phyloP scores from a whole-genome alignment of 768 basidiomycete species.

The Leucocoprinus leucothites region DNA sequence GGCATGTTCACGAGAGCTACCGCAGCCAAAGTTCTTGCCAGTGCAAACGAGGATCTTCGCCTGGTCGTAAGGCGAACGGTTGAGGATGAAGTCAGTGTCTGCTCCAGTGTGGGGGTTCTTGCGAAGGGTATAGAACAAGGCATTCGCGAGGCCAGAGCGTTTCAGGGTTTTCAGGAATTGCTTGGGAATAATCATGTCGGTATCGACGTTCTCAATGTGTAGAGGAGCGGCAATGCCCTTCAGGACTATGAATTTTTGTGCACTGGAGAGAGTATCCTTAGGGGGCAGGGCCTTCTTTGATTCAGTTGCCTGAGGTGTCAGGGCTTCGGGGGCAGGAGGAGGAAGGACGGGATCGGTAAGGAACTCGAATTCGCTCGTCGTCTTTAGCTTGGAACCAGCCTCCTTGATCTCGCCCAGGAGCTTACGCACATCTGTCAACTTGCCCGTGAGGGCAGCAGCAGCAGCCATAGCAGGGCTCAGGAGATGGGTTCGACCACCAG shows the following conservation, averaged over 20 bases:
- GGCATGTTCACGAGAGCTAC: slow-evolving; percentile 88
- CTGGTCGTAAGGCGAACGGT: slow-evolving; percentile 72
- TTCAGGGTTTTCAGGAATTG: slow-evolving; percentile 93
- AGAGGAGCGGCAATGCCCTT: slow-evolving; percentile 79
- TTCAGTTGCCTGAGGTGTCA: slow-evolving; percentile 28
- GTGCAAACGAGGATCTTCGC: slow-evolving; percentile 81
- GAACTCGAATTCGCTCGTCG: slow-evolving; percentile 70
- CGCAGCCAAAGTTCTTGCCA: slow-evolving; percentile 89
- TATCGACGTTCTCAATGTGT: slow-evolving; percentile 84
- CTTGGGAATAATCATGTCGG: slow-evolving; percentile 93
- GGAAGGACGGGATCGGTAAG: slow-evolving; percentile 66
- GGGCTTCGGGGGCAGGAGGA: slow-evolving; percentile 41
- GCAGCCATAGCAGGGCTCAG: slow-evolving; percentile 92
- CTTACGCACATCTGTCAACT: slow-evolving; percentile 82
- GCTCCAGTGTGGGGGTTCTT: slow-evolving; percentile 76
- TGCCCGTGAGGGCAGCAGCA: slow-evolving; percentile 84
- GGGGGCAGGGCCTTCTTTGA: slow-evolving; percentile 35
- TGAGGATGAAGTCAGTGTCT: slow-evolving; percentile 83
- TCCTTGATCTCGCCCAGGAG: slow-evolving; percentile 50
- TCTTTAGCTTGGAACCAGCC: slow-evolving; percentile 59
- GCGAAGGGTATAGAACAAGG: slow-evolving; percentile 79
- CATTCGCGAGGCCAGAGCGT: slow-evolving; percentile 81
- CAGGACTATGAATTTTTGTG: slow-evolving; percentile 63
- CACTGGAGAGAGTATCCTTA: slow-evolving; percentile 40
- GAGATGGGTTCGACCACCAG: slow-evolving; percentile 87